Percentiles rank a stretch among this genome's conserved stretches.
Evolutionary conservation across 2,329 filamentous ascomycete genomes (phyloP).

Genomic region (Ceratocystis colombiana): DNA sequence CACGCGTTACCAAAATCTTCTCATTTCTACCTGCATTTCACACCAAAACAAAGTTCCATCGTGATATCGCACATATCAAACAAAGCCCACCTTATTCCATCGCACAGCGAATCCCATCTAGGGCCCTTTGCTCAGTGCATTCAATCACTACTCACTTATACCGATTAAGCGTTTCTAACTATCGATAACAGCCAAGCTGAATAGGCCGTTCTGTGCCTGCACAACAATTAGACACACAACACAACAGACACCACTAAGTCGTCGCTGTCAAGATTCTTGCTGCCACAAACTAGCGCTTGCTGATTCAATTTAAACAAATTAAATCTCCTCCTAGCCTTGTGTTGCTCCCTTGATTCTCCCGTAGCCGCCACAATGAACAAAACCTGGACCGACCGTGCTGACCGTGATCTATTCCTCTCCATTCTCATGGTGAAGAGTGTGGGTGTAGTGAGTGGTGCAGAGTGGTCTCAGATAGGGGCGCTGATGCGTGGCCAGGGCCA

Average conservation of each 20-base stretch:
- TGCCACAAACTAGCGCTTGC: neutral
- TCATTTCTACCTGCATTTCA: slow-evolving; percentile 1
- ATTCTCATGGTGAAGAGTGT: slow-evolving; percentile 54
- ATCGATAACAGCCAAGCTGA: neutral
- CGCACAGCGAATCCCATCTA: neutral
- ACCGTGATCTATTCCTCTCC: slow-evolving; percentile 54
- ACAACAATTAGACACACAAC: neutral
- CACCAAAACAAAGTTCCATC: slow-evolving; percentile 18
- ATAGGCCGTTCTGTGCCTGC: neutral
- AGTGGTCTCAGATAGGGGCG: slow-evolving; percentile 54
- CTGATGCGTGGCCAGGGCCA: slow-evolving; percentile 51
- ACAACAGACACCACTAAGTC: neutral
- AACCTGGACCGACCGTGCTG: slow-evolving; percentile 52
- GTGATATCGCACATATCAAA: slow-evolving; percentile 21
- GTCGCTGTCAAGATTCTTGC: neutral
- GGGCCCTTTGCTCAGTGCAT: neutral
- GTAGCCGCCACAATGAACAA: slow-evolving; percentile 37
- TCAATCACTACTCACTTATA: neutral
- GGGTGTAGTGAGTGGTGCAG: slow-evolving; percentile 50
- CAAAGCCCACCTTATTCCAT: neutral
- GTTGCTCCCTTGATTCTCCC: neutral
- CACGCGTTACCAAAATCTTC: slow-evolving; percentile 14
- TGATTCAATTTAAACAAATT: neutral
- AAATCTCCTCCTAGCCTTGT: neutral
- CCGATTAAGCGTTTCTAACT: neutral